A percentile compares a stretch with the other conserved stretches of the same genome.
Evolutionary conservation across 306 rosid genomes (phyloP).

Genomic region (Sophora flavescens): DNA sequence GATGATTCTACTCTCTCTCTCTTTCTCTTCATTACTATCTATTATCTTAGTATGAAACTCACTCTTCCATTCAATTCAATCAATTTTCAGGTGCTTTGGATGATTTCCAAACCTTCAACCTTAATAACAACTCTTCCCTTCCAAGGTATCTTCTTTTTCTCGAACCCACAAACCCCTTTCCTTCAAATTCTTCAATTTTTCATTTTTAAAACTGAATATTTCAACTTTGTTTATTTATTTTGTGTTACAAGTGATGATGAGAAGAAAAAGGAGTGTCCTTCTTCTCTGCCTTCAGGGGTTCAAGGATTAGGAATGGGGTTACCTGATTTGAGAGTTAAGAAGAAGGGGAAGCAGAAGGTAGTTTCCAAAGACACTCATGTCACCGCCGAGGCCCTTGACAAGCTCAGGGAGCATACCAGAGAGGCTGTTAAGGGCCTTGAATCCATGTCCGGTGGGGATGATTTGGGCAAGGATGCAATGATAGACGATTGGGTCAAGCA

Average conservation of each 20-base stretch:
- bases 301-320: conserved; percentile 90
- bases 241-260: conserved; percentile 41
- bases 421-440: conserved; percentile 88
- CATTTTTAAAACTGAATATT: background rate
- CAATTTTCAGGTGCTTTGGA: conserved; percentile 86
- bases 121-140: conserved; percentile 48
- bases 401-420: conserved; percentile 82
- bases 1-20: background rate
- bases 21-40: background rate
- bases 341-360: conserved; percentile 74
- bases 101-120: conserved; percentile 83
- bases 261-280: conserved; percentile 48
- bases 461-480: conserved; percentile 64
- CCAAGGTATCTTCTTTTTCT: conserved; percentile 56
- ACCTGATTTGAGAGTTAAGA: conserved; percentile 83
- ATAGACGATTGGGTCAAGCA: conserved; percentile 98
- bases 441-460: conserved; percentile 56
- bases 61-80: conserved; percentile 9
- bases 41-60: background rate
- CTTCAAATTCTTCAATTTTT: background rate
- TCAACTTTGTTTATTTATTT: background rate
- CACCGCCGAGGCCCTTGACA: conserved; percentile 81
- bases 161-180: background rate
- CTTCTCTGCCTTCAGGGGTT: conserved; percentile 66
- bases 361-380: conserved; percentile 76